Base-by-base conservation (phyloP, 2,329 filamentous ascomycete species). In the Blastomyces percursus region DNA sequence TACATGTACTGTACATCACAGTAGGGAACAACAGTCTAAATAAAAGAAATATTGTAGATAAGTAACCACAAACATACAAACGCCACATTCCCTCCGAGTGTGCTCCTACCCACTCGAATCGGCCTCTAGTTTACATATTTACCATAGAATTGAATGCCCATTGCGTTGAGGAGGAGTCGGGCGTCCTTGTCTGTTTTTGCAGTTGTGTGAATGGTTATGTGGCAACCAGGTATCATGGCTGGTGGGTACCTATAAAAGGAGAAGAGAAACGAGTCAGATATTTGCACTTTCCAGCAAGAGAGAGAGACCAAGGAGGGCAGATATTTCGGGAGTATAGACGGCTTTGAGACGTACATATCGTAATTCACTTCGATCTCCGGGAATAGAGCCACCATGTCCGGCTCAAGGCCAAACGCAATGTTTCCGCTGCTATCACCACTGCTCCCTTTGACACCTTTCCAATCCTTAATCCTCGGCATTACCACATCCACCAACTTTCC, bases 351-450 rank as follows among this genome's bases (percentile, higher is more conserved):
- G 82, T 78, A 96, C 91, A 83, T 81, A 77, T 96, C 90, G 72
- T 94, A 96, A 79, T 96, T 96, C 69, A 91, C 85, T 76, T 96
- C 92, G 55, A 99, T 84, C 79, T 99, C 94, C 0, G 94, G 94
- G 78, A 97, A 99, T 67, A 90, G 79, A 59, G 88, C 85, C 70
- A 96, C 85, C 68, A 88, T 85, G 63, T 90, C 86, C 5, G 87
- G 81, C 16, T 82, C 82, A 69, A 99, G 81, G 68, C 94, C 94
- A 74, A 92, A 93, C 11, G 82, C 82, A 68, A 99, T 82, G 75
- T 97, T 96, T 46, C 94, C 94, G 65, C 88, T 87, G 71, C 86
- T 86, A 74, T 99, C 94, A 71, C 94, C 94, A 48, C 90, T 90
- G 52, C 79, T 84, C 58, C 85, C 86, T 68, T 84, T 83, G n/a